Percentiles rank a stretch among this genome's conserved stretches.
Evolutionary conservation across 106 monocot species (phyloP).

Genomic region (Acorus gramineus): DNA sequence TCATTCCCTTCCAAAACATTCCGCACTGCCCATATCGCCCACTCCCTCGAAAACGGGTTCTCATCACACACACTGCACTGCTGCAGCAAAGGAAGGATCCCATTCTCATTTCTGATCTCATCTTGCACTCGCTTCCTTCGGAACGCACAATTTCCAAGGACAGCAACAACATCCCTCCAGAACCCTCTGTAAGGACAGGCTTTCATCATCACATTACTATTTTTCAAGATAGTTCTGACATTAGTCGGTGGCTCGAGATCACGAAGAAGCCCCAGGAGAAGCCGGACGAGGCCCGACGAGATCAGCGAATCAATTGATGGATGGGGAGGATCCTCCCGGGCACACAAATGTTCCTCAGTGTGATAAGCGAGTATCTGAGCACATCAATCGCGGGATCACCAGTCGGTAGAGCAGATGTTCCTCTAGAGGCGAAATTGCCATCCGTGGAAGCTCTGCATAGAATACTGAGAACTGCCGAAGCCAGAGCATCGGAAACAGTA

Average conservation of each 20-base stretch:
- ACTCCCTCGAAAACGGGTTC: constrained; percentile 75
- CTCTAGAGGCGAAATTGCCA: constrained; percentile 41
- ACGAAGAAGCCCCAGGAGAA: constrained; percentile 38
- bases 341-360: constrained; percentile 74
- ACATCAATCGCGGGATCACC: constrained; percentile 41
- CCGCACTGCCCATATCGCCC: constrained; percentile 60
- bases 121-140: constrained; percentile 66
- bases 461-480: constrained; percentile 23
- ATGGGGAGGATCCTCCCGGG: constrained; percentile 23
- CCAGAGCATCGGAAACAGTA: constrained; percentile 30
- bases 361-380: constrained; percentile 58
- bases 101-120: constrained; percentile 54
- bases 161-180: constrained; percentile 73
- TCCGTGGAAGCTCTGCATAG: constrained; percentile 29
- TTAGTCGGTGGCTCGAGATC: constrained; percentile 67
- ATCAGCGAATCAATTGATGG: constrained; percentile 20
- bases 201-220: constrained; percentile 6
- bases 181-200: constrained; percentile 78
- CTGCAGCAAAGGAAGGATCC: constrained; percentile 59
- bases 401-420: constrained; percentile 48
- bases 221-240: constrained; percentile 33
- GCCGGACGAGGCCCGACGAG: constrained; percentile 33
- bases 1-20: constrained; percentile 69
- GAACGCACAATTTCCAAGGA: constrained; percentile 48
- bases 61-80: constrained; percentile 87